phyloP scores from a whole-genome alignment of 2,329 filamentous ascomycete genomes.

The Fusarium avenaceum region DNA sequence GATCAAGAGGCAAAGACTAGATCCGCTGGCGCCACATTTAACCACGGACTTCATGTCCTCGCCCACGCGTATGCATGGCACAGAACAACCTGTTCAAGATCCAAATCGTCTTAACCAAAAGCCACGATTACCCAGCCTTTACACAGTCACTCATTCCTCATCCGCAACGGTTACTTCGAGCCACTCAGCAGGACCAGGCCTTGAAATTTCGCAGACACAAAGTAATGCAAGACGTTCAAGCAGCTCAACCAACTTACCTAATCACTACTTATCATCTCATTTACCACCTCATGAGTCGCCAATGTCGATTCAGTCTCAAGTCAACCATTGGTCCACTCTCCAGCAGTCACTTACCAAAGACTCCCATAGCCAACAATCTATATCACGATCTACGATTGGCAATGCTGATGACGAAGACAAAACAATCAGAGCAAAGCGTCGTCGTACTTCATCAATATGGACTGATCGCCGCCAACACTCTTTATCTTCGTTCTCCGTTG shows the following conservation, averaged over 20 bases:
- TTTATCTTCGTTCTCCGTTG: conserved; percentile 42
- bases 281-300: conserved; percentile 16
- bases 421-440: conserved; percentile 27
- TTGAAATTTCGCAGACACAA: conserved; percentile 14
- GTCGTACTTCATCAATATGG: conserved; percentile 33
- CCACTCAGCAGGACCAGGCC: not conserved
- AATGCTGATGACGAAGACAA: conserved; percentile 1
- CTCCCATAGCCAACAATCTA: conserved; percentile 1
- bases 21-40: not conserved
- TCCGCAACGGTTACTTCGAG: not conserved
- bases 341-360: not conserved
- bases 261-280: conserved; percentile 1
- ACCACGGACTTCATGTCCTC: not conserved
- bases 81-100: not conserved
- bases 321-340: conserved; percentile 10
- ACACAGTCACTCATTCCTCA: not conserved
- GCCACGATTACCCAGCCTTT: not conserved
- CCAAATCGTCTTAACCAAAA: not conserved
- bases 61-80: not conserved
- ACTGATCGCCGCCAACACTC: conserved; percentile 20
- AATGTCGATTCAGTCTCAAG: conserved; percentile 8
- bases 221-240: not conserved
- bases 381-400: conserved; percentile 11
- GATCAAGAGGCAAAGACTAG: conserved; percentile 24
- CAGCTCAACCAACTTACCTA: not conserved